These are phyloP conservation scores for Sporothrix pallida DNA, from an alignment of 2,329 filamentous ascomycete species.

Conservation along the genomic window DNA sequence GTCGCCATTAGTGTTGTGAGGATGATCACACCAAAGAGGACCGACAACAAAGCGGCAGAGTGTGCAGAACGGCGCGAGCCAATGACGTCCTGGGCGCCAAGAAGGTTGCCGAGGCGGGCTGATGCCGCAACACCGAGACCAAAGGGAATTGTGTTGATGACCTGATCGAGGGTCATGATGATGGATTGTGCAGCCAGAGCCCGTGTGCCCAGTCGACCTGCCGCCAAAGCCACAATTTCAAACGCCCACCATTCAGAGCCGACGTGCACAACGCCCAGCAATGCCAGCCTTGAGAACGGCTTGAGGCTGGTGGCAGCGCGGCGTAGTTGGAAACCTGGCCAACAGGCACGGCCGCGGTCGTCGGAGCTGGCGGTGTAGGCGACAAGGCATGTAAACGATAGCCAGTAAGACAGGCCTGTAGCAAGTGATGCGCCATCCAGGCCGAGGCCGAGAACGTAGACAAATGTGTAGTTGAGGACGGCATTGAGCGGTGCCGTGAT, in stretches of 20 bases:
- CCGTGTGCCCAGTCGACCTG: slow-evolving; percentile 78
- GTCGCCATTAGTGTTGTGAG: slow-evolving; percentile 72
- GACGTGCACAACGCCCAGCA: slow-evolving; percentile 80
- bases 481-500: slow-evolving; percentile 83
- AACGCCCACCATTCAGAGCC: slow-evolving; percentile 96
- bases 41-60: slow-evolving; percentile 73
- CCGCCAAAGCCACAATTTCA: slow-evolving; percentile 84
- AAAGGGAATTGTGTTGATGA: slow-evolving; percentile 85
- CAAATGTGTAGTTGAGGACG: slow-evolving; percentile 78
- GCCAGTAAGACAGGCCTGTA: slow-evolving; percentile 85
- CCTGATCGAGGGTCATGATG: slow-evolving; percentile 87
- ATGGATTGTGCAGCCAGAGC: slow-evolving; percentile 82
- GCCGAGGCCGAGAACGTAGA: slow-evolving; percentile 72
- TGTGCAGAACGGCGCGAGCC: slow-evolving; percentile 77
- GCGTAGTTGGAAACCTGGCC: slow-evolving; percentile 72
- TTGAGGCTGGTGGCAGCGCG: slow-evolving; percentile 64
- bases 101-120: slow-evolving; percentile 76
- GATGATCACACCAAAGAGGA: slow-evolving; percentile 70
- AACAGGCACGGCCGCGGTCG: slow-evolving; percentile 70
- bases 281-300: slow-evolving; percentile 74
- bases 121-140: slow-evolving; percentile 83
- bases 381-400: slow-evolving; percentile 77
- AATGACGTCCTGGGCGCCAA: slow-evolving; percentile 69
- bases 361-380: slow-evolving; percentile 71
- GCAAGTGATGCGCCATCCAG: slow-evolving; percentile 81